A percentile compares a stretch with the other conserved stretches of the same genome.
These are phyloP conservation scores for Penicillium verrucosum DNA, from an alignment of 2,329 filamentous ascomycete species.

Conservation along the genomic window DNA sequence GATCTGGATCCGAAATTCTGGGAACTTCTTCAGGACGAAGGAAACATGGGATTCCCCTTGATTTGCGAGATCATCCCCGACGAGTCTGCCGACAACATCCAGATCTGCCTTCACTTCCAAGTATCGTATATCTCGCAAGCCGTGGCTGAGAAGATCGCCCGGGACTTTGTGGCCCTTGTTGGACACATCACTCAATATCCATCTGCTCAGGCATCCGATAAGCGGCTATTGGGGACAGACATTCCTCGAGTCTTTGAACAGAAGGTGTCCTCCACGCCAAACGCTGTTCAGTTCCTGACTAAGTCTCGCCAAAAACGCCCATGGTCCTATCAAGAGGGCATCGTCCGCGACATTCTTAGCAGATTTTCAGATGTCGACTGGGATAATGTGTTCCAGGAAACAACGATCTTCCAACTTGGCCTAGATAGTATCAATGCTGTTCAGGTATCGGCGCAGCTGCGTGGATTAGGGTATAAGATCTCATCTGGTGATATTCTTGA, in stretches of 20 bases:
- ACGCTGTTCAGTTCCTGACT: neutral
- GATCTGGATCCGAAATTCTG: slow-evolving; percentile 50
- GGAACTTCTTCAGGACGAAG: slow-evolving; percentile 50
- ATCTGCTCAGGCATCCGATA: slow-evolving; percentile 29
- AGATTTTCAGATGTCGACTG: slow-evolving; percentile 54
- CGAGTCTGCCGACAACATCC: slow-evolving; percentile 50
- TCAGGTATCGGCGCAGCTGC: slow-evolving; percentile 69
- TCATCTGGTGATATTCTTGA: slow-evolving; percentile 73
- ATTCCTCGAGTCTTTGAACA: slow-evolving; percentile 29
- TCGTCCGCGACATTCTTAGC: slow-evolving; percentile 57
- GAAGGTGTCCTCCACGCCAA: slow-evolving; percentile 6
- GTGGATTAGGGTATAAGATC: slow-evolving; percentile 56
- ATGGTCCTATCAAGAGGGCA: slow-evolving; percentile 54
- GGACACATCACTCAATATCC: slow-evolving; percentile 35
- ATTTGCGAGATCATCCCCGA: slow-evolving; percentile 71
- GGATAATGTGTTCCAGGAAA: slow-evolving; percentile 55
- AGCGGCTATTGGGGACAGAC: slow-evolving; percentile 17
- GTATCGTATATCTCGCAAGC: slow-evolving; percentile 22
- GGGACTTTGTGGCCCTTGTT: slow-evolving; percentile 33
- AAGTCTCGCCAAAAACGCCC: slow-evolving; percentile 11
- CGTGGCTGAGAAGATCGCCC: slow-evolving; percentile 24
- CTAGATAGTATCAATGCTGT: slow-evolving; percentile 85
- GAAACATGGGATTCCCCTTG: slow-evolving; percentile 64
- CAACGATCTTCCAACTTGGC: slow-evolving; percentile 82
- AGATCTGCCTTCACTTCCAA: slow-evolving; percentile 63